Conservation (phyloP, 345 rosid genomes). For the Populus tremula region DNA sequence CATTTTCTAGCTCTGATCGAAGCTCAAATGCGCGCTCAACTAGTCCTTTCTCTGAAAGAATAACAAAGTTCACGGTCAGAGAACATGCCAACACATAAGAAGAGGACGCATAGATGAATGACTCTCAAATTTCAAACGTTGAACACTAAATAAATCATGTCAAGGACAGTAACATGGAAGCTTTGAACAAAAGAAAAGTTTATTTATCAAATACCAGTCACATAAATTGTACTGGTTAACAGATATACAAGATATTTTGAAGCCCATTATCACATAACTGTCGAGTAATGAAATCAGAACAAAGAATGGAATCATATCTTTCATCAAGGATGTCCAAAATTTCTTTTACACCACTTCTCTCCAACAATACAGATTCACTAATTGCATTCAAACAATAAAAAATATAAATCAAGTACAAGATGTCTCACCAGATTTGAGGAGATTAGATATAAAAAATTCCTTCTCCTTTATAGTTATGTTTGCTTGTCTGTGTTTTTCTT, state of each 20-base stretch:
- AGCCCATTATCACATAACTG: background rate
- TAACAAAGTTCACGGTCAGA: constrained; percentile 6
- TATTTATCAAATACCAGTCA: background rate
- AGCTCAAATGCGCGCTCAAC: constrained; percentile 86
- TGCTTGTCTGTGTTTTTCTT: constrained; percentile 91
- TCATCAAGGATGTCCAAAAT: background rate
- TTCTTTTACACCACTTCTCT: background rate
- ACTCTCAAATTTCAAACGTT: background rate
- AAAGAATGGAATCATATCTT: background rate
- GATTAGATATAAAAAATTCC: constrained; percentile 80
- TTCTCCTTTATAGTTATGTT: constrained; percentile 89
- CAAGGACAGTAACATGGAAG: background rate
- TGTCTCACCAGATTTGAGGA: constrained; percentile 75
- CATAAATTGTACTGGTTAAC: background rate
- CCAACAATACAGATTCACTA: background rate
- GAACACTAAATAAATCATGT: background rate
- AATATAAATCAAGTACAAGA: background rate
- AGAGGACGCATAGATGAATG: background rate
- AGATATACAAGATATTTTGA: background rate
- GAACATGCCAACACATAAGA: background rate
- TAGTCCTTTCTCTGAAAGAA: constrained; percentile 66
- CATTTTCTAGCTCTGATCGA: constrained; percentile 77
- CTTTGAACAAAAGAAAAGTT: background rate
- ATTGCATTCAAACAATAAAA: background rate
- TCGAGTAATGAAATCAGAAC: background rate